Base-by-base conservation (phyloP, 176 grass and related monocot genomes). In the Neostapfia colusana region DNA sequence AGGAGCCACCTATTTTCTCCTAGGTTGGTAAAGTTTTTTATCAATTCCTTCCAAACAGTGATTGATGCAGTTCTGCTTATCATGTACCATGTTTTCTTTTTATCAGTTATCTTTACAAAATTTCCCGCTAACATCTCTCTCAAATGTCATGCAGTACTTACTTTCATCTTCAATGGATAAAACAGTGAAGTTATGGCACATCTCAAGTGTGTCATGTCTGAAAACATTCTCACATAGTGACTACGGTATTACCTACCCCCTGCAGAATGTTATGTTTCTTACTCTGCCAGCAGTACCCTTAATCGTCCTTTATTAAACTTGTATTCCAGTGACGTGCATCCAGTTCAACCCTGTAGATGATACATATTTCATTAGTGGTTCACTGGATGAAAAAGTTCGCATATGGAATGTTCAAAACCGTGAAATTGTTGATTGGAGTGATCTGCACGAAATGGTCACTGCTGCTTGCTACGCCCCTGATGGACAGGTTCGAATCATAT, bases 121-220 rank as follows among this genome's bases (percentile, higher is more conserved):
- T 54, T 71, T 45, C 18, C 25, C 5, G 20, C 14, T 80, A 72
- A 73, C 45, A 77, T 43, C 20, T 86, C 59, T 74, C 49, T 79
- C 21, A 73, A 70, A 42, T 75, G 41, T 48, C 23, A 35, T 83
- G 58, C 90, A 99, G 95, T 83, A 89, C 67, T 90, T 99, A 31
- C 90, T 99, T 80, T 99, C 95, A 36, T 95, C 95, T 67, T 99
- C 95, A 74, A 99, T 99, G 95, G 95, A 99, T 83, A 99, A 99
- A 90, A 99, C 95, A 18, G 95, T 99, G 21, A 85, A 84, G 85
- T 85, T 99, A 64, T 99, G 95, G 95, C 76, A 99, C 81, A 95
- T 99, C 77, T 91, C 92, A 20, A 92, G 70, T 8, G 38, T 67
- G 62, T 92, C 87, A 46, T 99, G 91, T 82, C 86, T 99, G 63